Evolutionary conservation across 2,329 filamentous ascomycete species (phyloP).

Genomic region (Parasarocladium wereldwijsianum): DNA sequence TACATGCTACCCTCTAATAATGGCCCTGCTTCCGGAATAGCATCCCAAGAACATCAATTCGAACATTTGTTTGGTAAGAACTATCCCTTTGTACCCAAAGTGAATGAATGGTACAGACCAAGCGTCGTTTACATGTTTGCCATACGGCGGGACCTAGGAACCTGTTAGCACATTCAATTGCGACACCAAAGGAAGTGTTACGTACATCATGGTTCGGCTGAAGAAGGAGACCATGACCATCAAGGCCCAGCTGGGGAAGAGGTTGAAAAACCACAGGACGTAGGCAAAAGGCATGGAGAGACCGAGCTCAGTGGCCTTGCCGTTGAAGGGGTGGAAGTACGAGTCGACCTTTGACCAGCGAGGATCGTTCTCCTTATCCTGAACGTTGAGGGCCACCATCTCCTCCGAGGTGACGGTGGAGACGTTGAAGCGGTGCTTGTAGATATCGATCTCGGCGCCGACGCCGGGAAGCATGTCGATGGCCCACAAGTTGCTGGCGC

Average conservation of each 20-base stretch:
- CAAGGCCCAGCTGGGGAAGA: slow-evolving; percentile 60
- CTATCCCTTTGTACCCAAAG: too few species aligned
- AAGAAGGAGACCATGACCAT: slow-evolving; percentile 64
- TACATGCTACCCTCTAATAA: too few species aligned
- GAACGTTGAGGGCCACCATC: slow-evolving; percentile 42
- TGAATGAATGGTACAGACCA: too few species aligned
- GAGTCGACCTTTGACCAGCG: slow-evolving; percentile 19
- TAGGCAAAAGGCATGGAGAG: slow-evolving; percentile 53
- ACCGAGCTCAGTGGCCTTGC: slow-evolving; percentile 45
- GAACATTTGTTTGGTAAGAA: too few species aligned
- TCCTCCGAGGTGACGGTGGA: slow-evolving; percentile 52
- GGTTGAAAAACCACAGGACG: slow-evolving; percentile 48
- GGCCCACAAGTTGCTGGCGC: slow-evolving; percentile 50
- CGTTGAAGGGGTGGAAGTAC: slow-evolving; percentile 64
- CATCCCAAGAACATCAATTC: too few species aligned
- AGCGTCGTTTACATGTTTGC: too few species aligned
- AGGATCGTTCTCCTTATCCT: slow-evolving; percentile 26
- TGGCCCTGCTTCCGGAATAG: too few species aligned
- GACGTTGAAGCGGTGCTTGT: slow-evolving; percentile 52
- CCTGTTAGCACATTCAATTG: slow-evolving; percentile 11
- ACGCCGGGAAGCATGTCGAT: slow-evolving; percentile 51
- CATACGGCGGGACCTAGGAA: slow-evolving; percentile 22
- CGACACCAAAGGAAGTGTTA: slow-evolving; percentile 9
- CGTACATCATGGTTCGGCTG: slow-evolving; percentile 65
- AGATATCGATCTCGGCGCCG: slow-evolving; percentile 49